Evolutionary conservation across 1,139 yeast genomes (phyloP), one percentile per base, ranked within the genome.

Genomic region (Yamadazyma membranifaciens): DNA sequence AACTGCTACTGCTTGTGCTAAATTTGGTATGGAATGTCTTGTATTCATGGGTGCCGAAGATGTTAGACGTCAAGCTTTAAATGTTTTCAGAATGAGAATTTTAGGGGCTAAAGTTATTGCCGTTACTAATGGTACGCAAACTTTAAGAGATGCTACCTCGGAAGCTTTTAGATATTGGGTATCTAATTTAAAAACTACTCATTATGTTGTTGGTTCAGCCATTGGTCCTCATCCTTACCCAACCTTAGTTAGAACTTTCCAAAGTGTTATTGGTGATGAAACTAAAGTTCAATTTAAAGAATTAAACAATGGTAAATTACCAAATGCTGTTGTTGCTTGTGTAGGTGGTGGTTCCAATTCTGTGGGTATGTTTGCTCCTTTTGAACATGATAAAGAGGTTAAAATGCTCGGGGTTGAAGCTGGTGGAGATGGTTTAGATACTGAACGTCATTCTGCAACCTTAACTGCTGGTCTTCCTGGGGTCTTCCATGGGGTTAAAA

Each of bases 181-280:
- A 38, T 81, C 96, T 4, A 78, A 89, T 56, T 74, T 92, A 51
- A 73, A 82, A 50, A 69, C 86, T 33, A 92, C 98, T 7, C 97
- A 92, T 63, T 92, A 92, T 63, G 84, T 91, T 47, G 95, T 92
- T 41, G 99, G 99, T 34, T 89, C 98, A 3, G 98, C 98, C 36
- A 91, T 94, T 60, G 99, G 99, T 30, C 99, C 99, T 36, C 98
- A 92, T 63, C 99, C 99, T 34, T 92, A 89, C 72, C 99, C 99
- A 47, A 87, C 95, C 12, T 78, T 92, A 63, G 99, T 92, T 28
- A 85, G 98, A 70, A 92, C 98, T 20, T 91, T 94, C 88, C 99
- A 92, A 74, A 81, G 92, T 63, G 95, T 92, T 28, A 92, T 92
- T 66, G 99, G 99, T 54, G 76, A 82, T 45, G 99, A 92, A 69